Evolutionary conservation across 2,329 filamentous ascomycete species (phyloP).

Genomic region (Cladorrhinum sp.): DNA sequence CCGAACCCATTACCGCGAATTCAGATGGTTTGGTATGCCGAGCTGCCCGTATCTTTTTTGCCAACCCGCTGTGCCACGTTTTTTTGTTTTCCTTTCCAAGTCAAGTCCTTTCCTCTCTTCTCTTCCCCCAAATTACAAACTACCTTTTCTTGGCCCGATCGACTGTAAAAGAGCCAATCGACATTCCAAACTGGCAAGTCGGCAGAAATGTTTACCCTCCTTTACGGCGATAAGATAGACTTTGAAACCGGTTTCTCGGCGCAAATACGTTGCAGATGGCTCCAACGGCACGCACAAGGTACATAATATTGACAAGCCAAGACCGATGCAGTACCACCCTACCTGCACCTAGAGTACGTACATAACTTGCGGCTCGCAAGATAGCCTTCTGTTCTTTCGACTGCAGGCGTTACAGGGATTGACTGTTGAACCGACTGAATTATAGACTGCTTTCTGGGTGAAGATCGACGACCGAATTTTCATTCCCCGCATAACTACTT

Average conservation of each 20-base stretch:
- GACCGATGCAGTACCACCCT: neutral
- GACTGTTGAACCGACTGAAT: too few relatives aligned
- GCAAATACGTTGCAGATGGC: neutral
- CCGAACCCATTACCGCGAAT: neutral
- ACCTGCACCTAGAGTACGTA: neutral
- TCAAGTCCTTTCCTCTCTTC: too few relatives aligned
- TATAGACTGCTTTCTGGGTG: too few relatives aligned
- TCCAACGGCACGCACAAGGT: neutral
- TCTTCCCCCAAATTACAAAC: too few relatives aligned
- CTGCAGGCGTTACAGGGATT: too few relatives aligned
- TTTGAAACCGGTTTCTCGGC: constrained; percentile 6
- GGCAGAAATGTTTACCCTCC: too few relatives aligned
- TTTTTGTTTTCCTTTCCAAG: neutral
- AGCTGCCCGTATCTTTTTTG: neutral
- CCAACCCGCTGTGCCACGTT: neutral
- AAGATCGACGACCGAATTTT: too few relatives aligned
- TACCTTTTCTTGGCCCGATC: neutral
- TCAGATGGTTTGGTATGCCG: neutral
- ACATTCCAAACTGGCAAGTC: too few relatives aligned
- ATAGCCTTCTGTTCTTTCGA: too few relatives aligned
- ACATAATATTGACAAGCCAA: neutral
- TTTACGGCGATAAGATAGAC: neutral
- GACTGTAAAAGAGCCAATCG: too few relatives aligned
- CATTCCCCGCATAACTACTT: too few relatives aligned
- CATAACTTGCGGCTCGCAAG: neutral